phyloP scores from a whole-genome alignment of 1,139 yeast genomes.

The Blastobotrys aristatus region DNA sequence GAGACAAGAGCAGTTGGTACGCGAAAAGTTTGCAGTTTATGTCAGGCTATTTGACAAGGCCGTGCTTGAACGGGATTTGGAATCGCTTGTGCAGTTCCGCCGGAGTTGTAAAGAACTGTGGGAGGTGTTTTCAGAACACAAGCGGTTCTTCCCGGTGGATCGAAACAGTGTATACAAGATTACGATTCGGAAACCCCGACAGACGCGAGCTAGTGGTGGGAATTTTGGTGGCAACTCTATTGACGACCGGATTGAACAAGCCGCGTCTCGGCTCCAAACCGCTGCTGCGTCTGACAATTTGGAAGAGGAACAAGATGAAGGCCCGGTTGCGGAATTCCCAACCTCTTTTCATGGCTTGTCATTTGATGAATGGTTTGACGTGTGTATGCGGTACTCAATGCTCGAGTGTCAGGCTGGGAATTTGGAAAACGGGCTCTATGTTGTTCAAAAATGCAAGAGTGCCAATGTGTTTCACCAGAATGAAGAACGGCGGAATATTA shows the following conservation, averaged over 20 bases:
- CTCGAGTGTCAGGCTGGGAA: constrained; percentile 64
- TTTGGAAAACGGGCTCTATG: background rate
- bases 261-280: constrained; percentile 37
- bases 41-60: constrained; percentile 51
- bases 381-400: constrained; percentile 74
- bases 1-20: constrained; percentile 54
- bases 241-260: constrained; percentile 66
- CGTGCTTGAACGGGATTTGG: constrained; percentile 47
- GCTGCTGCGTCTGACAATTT: too few relatives aligned
- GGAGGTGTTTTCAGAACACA: constrained; percentile 72
- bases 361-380: constrained; percentile 77
- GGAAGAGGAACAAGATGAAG: constrained; percentile 8
- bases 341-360: constrained; percentile 61
- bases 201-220: background rate
- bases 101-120: constrained; percentile 77
- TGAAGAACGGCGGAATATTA: constrained; percentile 46
- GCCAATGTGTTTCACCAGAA: constrained; percentile 73
- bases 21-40: constrained; percentile 61
- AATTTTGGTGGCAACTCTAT: constrained; percentile 46
- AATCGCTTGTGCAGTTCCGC: constrained; percentile 70
- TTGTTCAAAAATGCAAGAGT: constrained; percentile 27
- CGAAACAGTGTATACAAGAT: constrained; percentile 27
- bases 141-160: constrained; percentile 73
- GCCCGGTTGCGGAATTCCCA: background rate
- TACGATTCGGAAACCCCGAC: too few relatives aligned